These are phyloP conservation scores for Acer campestre DNA, from an alignment of 345 rosid genomes.

Conservation along the genomic window DNA sequence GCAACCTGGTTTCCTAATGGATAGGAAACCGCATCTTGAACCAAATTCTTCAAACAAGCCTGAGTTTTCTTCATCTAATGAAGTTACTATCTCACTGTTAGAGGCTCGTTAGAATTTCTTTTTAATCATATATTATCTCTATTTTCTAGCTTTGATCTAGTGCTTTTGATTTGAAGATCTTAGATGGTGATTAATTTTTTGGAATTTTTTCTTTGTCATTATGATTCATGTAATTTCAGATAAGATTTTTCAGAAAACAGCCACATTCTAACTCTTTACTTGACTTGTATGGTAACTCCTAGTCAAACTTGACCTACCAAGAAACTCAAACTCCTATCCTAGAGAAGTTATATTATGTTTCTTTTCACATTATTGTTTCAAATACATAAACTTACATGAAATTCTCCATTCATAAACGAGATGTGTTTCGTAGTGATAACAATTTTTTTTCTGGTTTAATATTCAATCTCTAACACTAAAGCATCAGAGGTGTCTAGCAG, in stretches of 20 bases:
- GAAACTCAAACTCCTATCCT: no score
- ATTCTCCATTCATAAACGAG: background rate
- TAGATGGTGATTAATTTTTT: no score
- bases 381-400: background rate
- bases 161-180: background rate
- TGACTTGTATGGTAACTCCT: no score
- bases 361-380: no score
- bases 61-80: slow-evolving; percentile 12
- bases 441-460: slow-evolving; percentile 25
- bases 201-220: no score
- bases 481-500: no score
- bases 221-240: no score
- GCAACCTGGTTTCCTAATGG: slow-evolving; percentile 26
- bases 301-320: no score
- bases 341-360: no score
- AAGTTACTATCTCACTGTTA: slow-evolving; percentile 26
- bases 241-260: no score
- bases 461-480: slow-evolving; percentile 23
- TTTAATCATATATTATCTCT: background rate
- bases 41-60: slow-evolving; percentile 25
- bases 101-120: slow-evolving; percentile 11
- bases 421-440: no score
- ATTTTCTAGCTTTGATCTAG: background rate
- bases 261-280: no score
- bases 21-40: slow-evolving; percentile 12